A percentile compares a stretch with the other conserved stretches of the same genome.
Conservation (phyloP, 2,329 filamentous ascomycete species). For the Sporothrix euskadiensis region DNA sequence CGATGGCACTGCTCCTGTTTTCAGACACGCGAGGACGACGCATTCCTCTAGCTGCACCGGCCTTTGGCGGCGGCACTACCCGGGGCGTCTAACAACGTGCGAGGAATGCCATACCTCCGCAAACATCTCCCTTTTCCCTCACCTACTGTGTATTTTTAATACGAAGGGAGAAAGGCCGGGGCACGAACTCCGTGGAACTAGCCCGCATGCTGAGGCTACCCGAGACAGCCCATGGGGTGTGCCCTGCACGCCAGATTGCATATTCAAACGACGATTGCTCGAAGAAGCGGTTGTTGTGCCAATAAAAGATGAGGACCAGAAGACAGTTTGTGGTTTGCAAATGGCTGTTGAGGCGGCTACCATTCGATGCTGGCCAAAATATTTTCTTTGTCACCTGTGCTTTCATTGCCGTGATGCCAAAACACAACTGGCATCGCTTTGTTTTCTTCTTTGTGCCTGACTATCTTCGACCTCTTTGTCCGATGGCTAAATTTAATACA, state of each 20-base stretch:
- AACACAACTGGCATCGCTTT: background rate
- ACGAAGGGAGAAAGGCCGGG: background rate
- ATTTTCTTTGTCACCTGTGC: conserved; percentile 7
- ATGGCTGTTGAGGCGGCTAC: background rate
- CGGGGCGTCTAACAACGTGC: background rate
- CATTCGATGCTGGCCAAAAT: background rate
- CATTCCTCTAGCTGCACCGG: background rate
- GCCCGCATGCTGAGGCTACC: background rate
- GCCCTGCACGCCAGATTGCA: background rate
- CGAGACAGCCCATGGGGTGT: background rate
- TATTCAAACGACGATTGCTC: background rate
- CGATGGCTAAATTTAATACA: conserved; percentile 12
- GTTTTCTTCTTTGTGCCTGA: conserved; percentile 3
- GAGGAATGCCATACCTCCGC: background rate
- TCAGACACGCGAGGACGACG: background rate
- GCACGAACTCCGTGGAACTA: background rate
- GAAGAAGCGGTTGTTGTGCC: conserved; percentile 19
- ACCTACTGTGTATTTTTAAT: background rate
- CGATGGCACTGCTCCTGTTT: background rate
- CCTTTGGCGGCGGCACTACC: conserved; percentile 12
- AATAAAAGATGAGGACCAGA: background rate
- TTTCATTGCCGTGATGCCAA: too few relatives aligned
- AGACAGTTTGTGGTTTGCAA: background rate
- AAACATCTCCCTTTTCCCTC: background rate
- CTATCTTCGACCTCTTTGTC: background rate